Evolutionary conservation across 257 asterid genomes (phyloP), one percentile per base, ranked within the genome.

Genomic region (Solanum pinnatisectum): DNA sequence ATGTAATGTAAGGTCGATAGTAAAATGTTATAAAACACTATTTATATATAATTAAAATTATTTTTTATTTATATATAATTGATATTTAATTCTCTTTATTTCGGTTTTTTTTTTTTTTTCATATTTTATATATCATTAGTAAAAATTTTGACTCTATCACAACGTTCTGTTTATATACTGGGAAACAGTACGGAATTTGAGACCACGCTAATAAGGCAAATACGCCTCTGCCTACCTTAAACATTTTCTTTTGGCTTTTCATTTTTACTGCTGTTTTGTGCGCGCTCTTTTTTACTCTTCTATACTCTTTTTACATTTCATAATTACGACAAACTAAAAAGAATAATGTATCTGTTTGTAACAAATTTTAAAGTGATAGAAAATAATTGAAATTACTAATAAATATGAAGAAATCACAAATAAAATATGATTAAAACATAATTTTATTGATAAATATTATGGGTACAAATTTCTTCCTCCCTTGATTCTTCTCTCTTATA

Each of bases 111-210:
- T 56, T 18, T 18, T 18, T 18, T 3, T 3, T 59, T 59, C 10
- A 1, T 23, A 23, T 63, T 10, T 23, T 8, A 63, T 22, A 60
- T 9, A 10, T 20, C 25, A 22, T 59, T 1, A 3, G 12, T 63
- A n/a, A 63, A 63, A n/a, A 3, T 63, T n/a, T 1, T 63, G 5
- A 20, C 1, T 59, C 2, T 59, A 1, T 0, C 5, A 9, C 2
- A n/a, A 20, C 4, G 1, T 7, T 20, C 0, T 0, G 0, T 3
- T 22, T 22, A 59, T 59, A 22, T 59, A 59, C 5, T 0, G 4
- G 33, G 18, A 67, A 25, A 25, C 8, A 1, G 35, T 67, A 67
- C 10, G 73, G 20, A 25, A 65, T 65, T 65, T 25, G 8, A 25
- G 18, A 11, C 18, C 18, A n/a, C 33, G 22, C 6, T 60, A 60